Evolutionary conservation across 2,329 filamentous ascomycete genomes (phyloP), one percentile per base, ranked within the genome.

Genomic region (Fusarium sp.): DNA sequence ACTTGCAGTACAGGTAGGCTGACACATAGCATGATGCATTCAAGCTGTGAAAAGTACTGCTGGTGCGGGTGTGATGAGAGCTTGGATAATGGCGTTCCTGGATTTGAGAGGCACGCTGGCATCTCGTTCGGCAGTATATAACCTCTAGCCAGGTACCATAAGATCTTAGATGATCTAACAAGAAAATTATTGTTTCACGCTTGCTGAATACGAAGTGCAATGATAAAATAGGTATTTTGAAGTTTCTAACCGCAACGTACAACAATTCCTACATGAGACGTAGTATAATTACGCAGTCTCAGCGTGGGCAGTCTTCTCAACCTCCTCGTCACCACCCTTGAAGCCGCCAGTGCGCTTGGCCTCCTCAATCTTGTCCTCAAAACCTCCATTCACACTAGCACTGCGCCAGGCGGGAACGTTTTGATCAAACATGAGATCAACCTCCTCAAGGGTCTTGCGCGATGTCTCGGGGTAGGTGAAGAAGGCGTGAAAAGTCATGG

Each of bases 391-490:
- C 4, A 57, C 61, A 15, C 64, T 57, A n/a, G 66, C 39, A 40
- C 62, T 75, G 39, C 69, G 27, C 73, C 73, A 75, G 1, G 73
- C 73, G 1, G 73, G 73, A 2, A 75, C 8, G 30, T 72, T 60
- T 13, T 41, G 46, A 3, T 73, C 73, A 28, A 75, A 75, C 7
- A 75, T 9, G 5, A 62, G 34, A 16, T 75, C 73, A 0, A 75
- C 65, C 28, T 75, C 73, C 40, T 75, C 73, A 1, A 75, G 60
- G 0, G 73, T 76, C 59, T 76, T 76, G 7, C 62, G 71, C 8
- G 82, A 82, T 0, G 87, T 89, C 76, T 89, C 87, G 0, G 87
- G 87, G 78, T 89, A 89, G 51, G 84, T 71, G 70, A 89, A 88
- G 73, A 85, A 86, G 6, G 73, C 71, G 48, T 86, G 83, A 30